These are phyloP conservation scores for Pseudocercospora ulei DNA, from an alignment of 2,329 filamentous ascomycete species.

Conservation along the genomic window DNA sequence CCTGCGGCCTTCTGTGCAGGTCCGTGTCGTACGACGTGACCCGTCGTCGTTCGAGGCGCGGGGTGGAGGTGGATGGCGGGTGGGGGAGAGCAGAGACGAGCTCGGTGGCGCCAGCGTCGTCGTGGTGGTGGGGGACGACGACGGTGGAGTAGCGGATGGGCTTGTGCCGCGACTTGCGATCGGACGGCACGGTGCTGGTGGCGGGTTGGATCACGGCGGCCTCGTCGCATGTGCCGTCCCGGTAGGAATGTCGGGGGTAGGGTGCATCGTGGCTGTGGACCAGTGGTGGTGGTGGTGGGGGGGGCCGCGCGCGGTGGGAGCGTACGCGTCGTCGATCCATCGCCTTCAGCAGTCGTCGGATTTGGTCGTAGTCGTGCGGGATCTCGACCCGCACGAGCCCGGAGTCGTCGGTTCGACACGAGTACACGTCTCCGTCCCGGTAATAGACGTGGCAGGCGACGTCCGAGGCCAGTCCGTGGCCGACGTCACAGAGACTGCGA, in stretches of 20 bases:
- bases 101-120: slow-evolving; percentile 11
- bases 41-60: slow-evolving; percentile 11
- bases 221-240: slow-evolving; percentile 5
- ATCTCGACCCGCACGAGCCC: slow-evolving; percentile 42
- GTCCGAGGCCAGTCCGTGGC: slow-evolving; percentile 40
- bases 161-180: slow-evolving; percentile 14
- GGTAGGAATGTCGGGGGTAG: slow-evolving; percentile 34
- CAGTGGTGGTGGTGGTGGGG: slow-evolving; percentile 28
- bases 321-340: slow-evolving; percentile 37
- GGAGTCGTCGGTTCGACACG: slow-evolving; percentile 29
- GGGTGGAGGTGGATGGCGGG: not conserved
- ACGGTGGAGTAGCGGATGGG: slow-evolving; percentile 20
- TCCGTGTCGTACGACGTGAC: slow-evolving; percentile 18
- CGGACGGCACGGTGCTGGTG: slow-evolving; percentile 6
- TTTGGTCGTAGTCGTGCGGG: slow-evolving; percentile 37
- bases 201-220: slow-evolving; percentile 18
- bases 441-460: slow-evolving; percentile 41
- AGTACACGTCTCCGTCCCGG: slow-evolving; percentile 30
- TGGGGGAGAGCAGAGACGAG: slow-evolving; percentile 1
- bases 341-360: slow-evolving; percentile 36
- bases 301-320: slow-evolving; percentile 19
- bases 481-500: slow-evolving; percentile 38
- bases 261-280: slow-evolving; percentile 38
- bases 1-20: slow-evolving; percentile 14
- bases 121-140: slow-evolving; percentile 14